phyloP scores from a whole-genome alignment of 2,329 filamentous ascomycete species.

The Ceratocystiopsis brevicomis region DNA sequence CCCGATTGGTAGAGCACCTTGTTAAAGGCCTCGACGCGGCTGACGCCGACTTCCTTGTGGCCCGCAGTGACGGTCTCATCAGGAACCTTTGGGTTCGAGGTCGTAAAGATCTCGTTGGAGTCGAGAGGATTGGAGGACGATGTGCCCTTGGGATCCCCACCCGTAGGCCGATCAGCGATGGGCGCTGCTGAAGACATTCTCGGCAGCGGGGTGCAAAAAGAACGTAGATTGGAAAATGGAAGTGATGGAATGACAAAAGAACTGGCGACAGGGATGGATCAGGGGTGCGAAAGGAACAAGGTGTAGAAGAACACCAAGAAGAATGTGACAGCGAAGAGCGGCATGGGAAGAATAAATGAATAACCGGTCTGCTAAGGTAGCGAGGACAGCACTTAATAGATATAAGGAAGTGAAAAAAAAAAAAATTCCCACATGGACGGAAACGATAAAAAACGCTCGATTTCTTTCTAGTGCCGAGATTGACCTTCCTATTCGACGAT shows the following conservation, averaged over 20 bases:
- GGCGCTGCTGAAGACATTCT: constrained; percentile 1
- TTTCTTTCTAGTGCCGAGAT: too few relatives aligned
- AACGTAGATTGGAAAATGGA: background rate
- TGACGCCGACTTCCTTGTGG: constrained; percentile 13
- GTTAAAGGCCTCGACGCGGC: constrained; percentile 21
- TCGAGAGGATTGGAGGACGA: too few relatives aligned
- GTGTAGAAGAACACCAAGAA: too few relatives aligned
- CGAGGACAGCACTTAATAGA: background rate
- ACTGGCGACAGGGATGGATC: too few relatives aligned
- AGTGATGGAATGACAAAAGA: too few relatives aligned
- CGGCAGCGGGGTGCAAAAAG: background rate
- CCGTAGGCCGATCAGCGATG: background rate
- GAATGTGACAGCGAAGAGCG: background rate
- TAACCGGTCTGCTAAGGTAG: too few relatives aligned
- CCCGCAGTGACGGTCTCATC: constrained; percentile 13
- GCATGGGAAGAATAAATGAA: background rate
- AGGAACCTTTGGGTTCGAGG: background rate
- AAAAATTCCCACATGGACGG: too few relatives aligned
- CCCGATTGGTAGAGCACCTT: constrained; percentile 21
- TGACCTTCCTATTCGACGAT: too few relatives aligned
- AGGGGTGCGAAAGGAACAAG: too few relatives aligned
- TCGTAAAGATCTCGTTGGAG: too few relatives aligned
- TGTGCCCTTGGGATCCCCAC: constrained; percentile 7
- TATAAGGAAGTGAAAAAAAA: background rate
- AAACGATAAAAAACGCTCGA: too few relatives aligned